These are phyloP conservation scores for Musa beccarii DNA, from an alignment of 176 grass and related monocot genomes.

Conservation along the genomic window DNA sequence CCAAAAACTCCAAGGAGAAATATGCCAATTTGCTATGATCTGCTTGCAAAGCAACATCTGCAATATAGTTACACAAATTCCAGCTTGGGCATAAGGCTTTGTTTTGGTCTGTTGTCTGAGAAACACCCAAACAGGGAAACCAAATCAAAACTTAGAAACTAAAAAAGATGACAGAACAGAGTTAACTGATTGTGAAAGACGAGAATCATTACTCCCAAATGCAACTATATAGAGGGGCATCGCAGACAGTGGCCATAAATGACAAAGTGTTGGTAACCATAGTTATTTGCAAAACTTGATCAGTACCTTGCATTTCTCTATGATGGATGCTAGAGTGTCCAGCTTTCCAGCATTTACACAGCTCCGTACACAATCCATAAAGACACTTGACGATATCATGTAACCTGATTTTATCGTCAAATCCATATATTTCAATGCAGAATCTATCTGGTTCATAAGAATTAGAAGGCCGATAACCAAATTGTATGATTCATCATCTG, in stretches of 20 bases:
- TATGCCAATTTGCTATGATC: constrained; percentile 71
- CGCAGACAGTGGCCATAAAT: neutral
- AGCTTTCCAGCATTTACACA: constrained; percentile 60
- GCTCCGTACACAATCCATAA: constrained; percentile 40
- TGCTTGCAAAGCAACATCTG: constrained; percentile 64
- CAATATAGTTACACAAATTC: constrained; percentile 51
- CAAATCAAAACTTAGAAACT: neutral
- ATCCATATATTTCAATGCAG: constrained; percentile 64
- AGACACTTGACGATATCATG: constrained; percentile 45
- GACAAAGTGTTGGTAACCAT: neutral
- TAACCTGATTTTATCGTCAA: constrained; percentile 57
- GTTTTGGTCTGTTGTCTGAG: constrained; percentile 64
- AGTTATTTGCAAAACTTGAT: neutral
- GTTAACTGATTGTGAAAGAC: neutral
- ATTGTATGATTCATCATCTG: constrained; percentile 96
- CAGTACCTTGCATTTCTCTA: constrained; percentile 93
- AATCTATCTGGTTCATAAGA: constrained; percentile 47
- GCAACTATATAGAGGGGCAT: neutral
- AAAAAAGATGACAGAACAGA: neutral
- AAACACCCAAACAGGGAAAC: neutral
- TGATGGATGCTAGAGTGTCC: constrained; percentile 51
- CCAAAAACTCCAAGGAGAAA: constrained; percentile 61
- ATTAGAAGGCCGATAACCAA: constrained; percentile 72
- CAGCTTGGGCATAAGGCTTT: constrained; percentile 66
- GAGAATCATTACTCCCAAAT: neutral